Conservation (phyloP, 2,329 filamentous ascomycete species). For the Zymoseptoria passerinii region DNA sequence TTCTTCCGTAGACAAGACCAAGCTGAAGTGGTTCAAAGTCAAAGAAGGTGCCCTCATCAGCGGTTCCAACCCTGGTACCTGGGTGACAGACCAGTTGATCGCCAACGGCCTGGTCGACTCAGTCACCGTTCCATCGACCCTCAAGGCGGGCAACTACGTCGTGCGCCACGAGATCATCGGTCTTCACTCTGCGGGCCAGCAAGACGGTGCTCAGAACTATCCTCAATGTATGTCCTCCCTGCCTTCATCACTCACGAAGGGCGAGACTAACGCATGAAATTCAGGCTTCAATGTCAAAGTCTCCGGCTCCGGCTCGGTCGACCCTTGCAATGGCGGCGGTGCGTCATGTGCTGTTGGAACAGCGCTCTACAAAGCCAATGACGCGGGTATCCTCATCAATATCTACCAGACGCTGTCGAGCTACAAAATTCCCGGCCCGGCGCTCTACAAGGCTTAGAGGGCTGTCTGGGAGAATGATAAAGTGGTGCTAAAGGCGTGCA, state of each 20-base stretch:
- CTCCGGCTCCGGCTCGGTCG: conserved; percentile 44
- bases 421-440: conserved; percentile 47
- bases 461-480: background rate
- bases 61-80: conserved; percentile 36
- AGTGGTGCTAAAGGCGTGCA: too few species aligned
- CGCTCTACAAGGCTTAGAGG: conserved; percentile 9
- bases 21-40: conserved; percentile 58
- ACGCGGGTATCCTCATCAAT: conserved; percentile 52
- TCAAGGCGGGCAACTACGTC: conserved; percentile 51
- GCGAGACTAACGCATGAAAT: background rate
- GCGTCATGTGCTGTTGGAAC: conserved; percentile 44
- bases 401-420: conserved; percentile 45
- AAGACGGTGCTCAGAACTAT: conserved; percentile 40
- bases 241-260: background rate
- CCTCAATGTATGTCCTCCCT: conserved; percentile 19
- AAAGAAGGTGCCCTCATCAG: conserved; percentile 46
- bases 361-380: conserved; percentile 48
- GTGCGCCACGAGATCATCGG: conserved; percentile 53
- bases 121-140: conserved; percentile 45
- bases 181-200: conserved; percentile 45
- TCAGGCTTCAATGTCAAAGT: conserved; percentile 52
- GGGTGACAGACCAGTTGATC: conserved; percentile 49
- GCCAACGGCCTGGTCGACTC: conserved; percentile 40
- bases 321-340: conserved; percentile 5
- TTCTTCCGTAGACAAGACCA: conserved; percentile 44